These are phyloP conservation scores for Leccinum arenicola DNA, from an alignment of 768 basidiomycete species.

Conservation along the genomic window DNA sequence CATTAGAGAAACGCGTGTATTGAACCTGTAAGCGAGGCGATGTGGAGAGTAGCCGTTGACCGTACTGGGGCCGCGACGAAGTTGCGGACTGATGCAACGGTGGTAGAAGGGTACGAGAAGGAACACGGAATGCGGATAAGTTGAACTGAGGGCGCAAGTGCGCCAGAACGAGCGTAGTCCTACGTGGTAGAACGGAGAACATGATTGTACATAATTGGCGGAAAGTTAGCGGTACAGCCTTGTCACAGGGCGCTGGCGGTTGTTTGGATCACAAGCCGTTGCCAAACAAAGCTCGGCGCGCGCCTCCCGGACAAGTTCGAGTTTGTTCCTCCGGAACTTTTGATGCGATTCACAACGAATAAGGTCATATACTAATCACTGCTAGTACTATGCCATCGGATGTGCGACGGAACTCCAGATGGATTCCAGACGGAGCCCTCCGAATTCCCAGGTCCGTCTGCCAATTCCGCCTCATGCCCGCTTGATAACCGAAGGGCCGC, in stretches of 20 bases:
- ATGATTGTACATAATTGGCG: constrained; percentile 2
- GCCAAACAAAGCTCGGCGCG: constrained; percentile 12
- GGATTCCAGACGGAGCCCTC: neutral
- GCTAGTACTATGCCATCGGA: neutral
- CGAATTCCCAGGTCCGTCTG: constrained; percentile 10
- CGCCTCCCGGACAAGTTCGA: too few relatives aligned
- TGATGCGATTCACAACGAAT: neutral
- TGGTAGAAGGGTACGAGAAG: neutral
- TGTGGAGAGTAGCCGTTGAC: constrained; percentile 20
- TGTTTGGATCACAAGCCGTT: constrained; percentile 11
- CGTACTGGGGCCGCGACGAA: neutral
- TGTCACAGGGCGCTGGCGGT: neutral
- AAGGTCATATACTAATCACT: neutral
- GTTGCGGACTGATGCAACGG: constrained; percentile 1
- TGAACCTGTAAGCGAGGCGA: constrained; percentile 20
- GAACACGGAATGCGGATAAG: neutral
- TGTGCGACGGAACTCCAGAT: neutral
- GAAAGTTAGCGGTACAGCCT: neutral
- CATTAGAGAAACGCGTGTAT: constrained; percentile 28
- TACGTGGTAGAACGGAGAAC: constrained; percentile 4
- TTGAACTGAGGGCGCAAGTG: constrained; percentile 1
- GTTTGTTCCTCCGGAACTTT: neutral
- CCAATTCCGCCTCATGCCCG: constrained; percentile 6
- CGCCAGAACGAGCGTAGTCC: constrained; percentile 1
- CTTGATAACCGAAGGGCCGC: constrained; percentile 21